Conservation (phyloP, 306 rosid genomes). For the Cucumis sativus region Cucumber_9930_V3 NC_026657.2:453501-454000, state of each 20-base stretch:
- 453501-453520: constrained; percentile 23
- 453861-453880: too few species aligned
- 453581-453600: constrained; percentile 4
- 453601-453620: constrained; percentile 14
- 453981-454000: neutral
- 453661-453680: neutral
- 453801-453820: too few species aligned
- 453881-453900: too few species aligned
- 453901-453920: too few species aligned
- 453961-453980: neutral
- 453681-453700: neutral
- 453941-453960: neutral
- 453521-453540: constrained; percentile 23
- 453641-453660: constrained; percentile 10
- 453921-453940: neutral
- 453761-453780: constrained; percentile 56
- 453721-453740: constrained; percentile 47
- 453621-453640: constrained; percentile 10
- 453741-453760: constrained; percentile 74
- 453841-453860: too few species aligned
- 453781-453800: neutral
- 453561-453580: constrained; percentile 5
- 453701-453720: constrained; percentile 10
- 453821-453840: too few species aligned
- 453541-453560: constrained; percentile 18